Base-by-base conservation (phyloP, 345 rosid species). In the Raphanus raphanistrum region DNA sequence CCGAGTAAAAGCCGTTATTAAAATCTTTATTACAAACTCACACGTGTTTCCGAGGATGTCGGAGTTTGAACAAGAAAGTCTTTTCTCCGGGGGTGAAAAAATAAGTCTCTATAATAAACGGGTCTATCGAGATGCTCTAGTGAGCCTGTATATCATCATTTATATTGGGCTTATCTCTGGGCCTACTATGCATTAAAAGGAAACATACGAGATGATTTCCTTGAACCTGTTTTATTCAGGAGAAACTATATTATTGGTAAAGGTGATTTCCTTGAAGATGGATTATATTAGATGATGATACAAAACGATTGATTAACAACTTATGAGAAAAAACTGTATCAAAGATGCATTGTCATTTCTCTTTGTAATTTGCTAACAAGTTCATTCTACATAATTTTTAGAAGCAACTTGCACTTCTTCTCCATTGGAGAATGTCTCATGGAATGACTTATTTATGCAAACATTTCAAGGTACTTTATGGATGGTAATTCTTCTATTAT, bases 1-100 rank as follows among this genome's bases (percentile, higher is more conserved):
- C 69, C 69, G 70, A 61, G 69, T 69, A 48, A 60, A 76, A 76
- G 79, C 29, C 69, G 55, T 61, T 76, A 58, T 66, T 12, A 28
- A 27, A 67, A 45, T 43, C 5, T 58, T 45, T 45, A 13, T 45
- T 57, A 58, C 36, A 68, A 61, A 9, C 28, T 69, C 21, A 10
- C 63, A 68, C 74, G 60, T 59, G 71, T 67, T 35, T 67, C 71
- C 71, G 71, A 61, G 3, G 28, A 60, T 60, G 62, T 59, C 26
- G 79, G 79, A 68, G 27, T 7, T n/a, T 38, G 27, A 26, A 45
- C 2, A 41, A 25, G 36, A 33, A 62, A 63, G 48, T 63, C 6
- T 27, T 60, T 15, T 59, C 33, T 38, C 12, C 41, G 7, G 8
- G 33, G 35, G 35, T 3, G 35, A 12, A 5, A 27, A 25, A 16